Conservation (phyloP, 1,139 yeast genomes). For the Zygosaccharomyces sapae region DNA sequence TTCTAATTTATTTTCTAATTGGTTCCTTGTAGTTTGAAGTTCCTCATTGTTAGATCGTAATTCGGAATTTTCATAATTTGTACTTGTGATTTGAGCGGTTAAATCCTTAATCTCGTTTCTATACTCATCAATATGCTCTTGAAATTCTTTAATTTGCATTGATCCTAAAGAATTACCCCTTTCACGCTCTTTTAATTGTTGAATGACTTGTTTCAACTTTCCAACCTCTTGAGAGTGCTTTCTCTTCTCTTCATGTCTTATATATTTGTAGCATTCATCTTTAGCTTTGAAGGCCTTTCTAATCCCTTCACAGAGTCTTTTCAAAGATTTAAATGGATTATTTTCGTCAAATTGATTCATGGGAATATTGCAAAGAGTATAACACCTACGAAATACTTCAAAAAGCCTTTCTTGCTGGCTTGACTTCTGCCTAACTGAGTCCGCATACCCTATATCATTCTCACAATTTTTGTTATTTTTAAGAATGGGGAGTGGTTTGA, state of each 20-base stretch:
- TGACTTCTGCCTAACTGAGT: background rate
- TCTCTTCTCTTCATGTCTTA: conserved; percentile 5
- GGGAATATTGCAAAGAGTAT: conserved; percentile 9
- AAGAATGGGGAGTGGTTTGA: background rate
- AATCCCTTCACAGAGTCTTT: conserved; percentile 3
- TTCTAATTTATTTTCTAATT: no score
- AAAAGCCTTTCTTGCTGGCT: background rate
- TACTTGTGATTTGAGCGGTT: conserved; percentile 1
- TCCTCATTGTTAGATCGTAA: background rate
- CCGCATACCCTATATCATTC: background rate
- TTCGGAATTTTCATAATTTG: background rate
- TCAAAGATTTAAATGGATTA: conserved; percentile 1
- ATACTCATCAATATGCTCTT: conserved; percentile 1
- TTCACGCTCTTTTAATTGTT: background rate
- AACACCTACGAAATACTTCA: conserved; percentile 3
- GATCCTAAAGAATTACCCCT: background rate
- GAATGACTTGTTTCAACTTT: background rate
- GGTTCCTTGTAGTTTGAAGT: background rate
- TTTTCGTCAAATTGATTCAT: conserved; percentile 3
- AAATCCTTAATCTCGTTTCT: background rate
- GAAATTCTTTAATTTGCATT: conserved; percentile 5
- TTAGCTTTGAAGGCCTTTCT: conserved; percentile 7
- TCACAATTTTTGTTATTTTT: background rate
- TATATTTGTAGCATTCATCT: conserved; percentile 6
- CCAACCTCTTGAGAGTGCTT: conserved; percentile 1